Base-by-base conservation (phyloP, 2,329 filamentous ascomycete genomes). In the Colletotrichum lini region DNA sequence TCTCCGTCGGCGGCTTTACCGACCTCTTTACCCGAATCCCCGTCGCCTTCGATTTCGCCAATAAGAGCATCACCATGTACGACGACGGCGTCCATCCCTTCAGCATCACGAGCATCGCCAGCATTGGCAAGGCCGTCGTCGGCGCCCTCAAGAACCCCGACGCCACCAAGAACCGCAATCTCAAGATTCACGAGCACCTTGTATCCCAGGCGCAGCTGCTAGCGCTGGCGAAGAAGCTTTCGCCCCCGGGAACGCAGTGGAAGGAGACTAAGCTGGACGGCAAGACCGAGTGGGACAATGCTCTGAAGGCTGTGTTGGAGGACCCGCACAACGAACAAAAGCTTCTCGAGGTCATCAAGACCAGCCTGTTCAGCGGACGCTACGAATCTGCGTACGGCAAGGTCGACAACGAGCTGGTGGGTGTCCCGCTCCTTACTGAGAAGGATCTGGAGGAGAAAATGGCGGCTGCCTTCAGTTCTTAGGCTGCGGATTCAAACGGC, bases 1-100 rank as follows among this genome's bases (percentile, higher is more conserved):
- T 92, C 2, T 81, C 85, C 30, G 88, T 83, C 64, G 86, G 86
- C 0, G 78, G 82, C 0, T 92, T 92, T 79, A 85, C 92, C 67
- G 90, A 92, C 77, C 91, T 87, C 88, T 83, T 82, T 9, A 58
- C 85, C 6, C 47, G 77, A 72, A 53, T 78, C 12, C 56, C 63
- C 13, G 5, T 67, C 16, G 49, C 35, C 1, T 67, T 62, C 21
- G 57, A 73, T 52, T 73, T 65, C 30, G 18, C 66, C 15, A 56
- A 62, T 52, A 61, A 53, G 67, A 65, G 57, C 0, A 84, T 84
- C 2, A 84, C 79, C 1, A 80, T 91, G 23, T 85, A 84, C 72
- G 86, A 90, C 73, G 81, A 81, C 8, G 88, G 89, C 21, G 79
- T 85, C 23, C 78, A 77, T 0, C 79, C 71, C 18, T 87, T 86